Conservation (phyloP, 306 rosid species). For the Neltuma alba region DNA sequence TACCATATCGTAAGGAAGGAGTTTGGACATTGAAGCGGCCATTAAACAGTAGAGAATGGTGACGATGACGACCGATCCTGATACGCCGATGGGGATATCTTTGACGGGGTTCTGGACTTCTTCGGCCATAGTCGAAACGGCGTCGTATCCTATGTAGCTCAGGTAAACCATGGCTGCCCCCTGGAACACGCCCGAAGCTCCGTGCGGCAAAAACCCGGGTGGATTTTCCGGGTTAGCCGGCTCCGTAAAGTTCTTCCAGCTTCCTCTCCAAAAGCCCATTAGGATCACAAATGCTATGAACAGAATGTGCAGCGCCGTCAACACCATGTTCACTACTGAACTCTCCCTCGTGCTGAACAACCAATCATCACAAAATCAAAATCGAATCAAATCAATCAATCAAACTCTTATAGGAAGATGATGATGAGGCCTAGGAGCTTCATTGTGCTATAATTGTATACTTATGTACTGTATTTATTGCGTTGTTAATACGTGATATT, state of each 20-base stretch:
- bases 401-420: not conserved
- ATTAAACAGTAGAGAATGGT: slow-evolving; percentile 76
- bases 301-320: slow-evolving; percentile 75
- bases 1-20: slow-evolving; percentile 89
- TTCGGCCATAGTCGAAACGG: slow-evolving; percentile 96
- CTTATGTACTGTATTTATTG: not conserved
- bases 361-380: not conserved
- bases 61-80: slow-evolving; percentile 82
- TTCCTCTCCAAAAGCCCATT: slow-evolving; percentile 70
- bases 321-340: slow-evolving; percentile 73
- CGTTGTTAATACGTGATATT: not conserved
- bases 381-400: not conserved
- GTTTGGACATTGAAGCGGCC: slow-evolving; percentile 94
- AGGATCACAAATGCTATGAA: slow-evolving; percentile 75
- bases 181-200: slow-evolving; percentile 67
- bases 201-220: slow-evolving; percentile 73
- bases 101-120: slow-evolving; percentile 78
- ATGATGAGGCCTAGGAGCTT: not conserved
- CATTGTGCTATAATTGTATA: not conserved
- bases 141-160: slow-evolving; percentile 94
- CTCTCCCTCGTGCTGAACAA: slow-evolving; percentile 74
- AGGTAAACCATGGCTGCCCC: slow-evolving; percentile 85
- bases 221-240: slow-evolving; percentile 58
- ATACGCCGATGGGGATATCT: slow-evolving; percentile 87
- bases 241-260: slow-evolving; percentile 71